These are phyloP conservation scores for Cercophora samala DNA, from an alignment of 495 filamentous ascomycete species.

Conservation along the genomic window DNA sequence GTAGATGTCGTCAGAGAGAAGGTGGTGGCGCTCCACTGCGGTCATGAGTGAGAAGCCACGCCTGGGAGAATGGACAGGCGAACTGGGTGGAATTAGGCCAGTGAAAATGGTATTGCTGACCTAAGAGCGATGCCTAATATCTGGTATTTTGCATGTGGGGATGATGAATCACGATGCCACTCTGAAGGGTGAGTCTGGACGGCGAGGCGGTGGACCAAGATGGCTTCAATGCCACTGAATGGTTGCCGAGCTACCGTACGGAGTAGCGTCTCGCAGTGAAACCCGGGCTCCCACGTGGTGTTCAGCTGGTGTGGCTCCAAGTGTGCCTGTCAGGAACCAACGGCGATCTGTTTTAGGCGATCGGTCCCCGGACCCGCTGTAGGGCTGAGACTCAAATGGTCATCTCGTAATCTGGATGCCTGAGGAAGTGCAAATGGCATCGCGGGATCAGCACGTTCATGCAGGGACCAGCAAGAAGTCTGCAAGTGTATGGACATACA, in stretches of 20 bases:
- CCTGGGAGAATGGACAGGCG: neutral
- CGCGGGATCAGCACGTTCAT: neutral
- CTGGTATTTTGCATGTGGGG: neutral
- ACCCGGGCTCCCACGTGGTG: neutral
- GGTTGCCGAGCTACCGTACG: neutral
- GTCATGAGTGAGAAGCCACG: neutral
- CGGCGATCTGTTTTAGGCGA: neutral
- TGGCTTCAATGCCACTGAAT: too few relatives aligned
- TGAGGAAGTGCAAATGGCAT: neutral
- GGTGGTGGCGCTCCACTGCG: neutral
- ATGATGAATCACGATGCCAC: neutral
- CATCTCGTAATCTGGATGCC: neutral
- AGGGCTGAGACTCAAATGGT: neutral
- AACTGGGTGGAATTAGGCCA: neutral
- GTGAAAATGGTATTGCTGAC: neutral
- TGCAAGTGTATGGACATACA: too few relatives aligned
- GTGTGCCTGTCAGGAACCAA: neutral
- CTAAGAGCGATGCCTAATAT: neutral
- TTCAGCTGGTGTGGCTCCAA: neutral
- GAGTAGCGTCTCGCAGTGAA: neutral
- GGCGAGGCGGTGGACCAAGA: neutral
- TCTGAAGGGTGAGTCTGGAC: neutral
- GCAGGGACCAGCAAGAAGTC: too few relatives aligned
- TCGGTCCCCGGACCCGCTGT: neutral
- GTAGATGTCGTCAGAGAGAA: too few relatives aligned